Conservation (phyloP, 2,329 filamentous ascomycete genomes). For the Conoideocrella luteorostrata region DNA sequence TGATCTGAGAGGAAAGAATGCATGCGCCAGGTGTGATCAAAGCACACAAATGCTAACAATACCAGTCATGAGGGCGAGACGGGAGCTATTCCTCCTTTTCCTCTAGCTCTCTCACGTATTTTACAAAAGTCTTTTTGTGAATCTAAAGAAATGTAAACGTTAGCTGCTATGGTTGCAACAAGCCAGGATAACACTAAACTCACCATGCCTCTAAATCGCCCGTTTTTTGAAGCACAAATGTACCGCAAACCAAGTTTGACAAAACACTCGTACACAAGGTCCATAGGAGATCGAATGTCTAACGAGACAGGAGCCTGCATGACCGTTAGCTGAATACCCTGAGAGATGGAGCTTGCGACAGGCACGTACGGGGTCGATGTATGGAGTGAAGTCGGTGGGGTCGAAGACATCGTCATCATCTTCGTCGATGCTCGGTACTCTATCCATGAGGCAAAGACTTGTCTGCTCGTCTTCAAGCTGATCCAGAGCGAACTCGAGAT, state of each 20-base stretch:
- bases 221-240: conserved; percentile 80
- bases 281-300: conserved; percentile 85
- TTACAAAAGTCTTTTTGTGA: conserved; percentile 96
- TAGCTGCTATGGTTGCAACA: conserved; percentile 8
- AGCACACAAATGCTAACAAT: no score
- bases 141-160: conserved; percentile 39
- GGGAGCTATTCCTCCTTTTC: conserved; percentile 33
- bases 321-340: conserved; percentile 11
- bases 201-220: conserved; percentile 83
- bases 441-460: conserved; percentile 75
- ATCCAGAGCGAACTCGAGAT: conserved; percentile 89
- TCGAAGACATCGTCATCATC: conserved; percentile 54
- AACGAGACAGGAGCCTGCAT: conserved; percentile 73
- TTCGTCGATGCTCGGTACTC: conserved; percentile 56
- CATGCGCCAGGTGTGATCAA: no score
- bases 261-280: conserved; percentile 94
- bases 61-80: background rate
- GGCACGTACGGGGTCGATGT: conserved; percentile 71
- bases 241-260: conserved; percentile 89
- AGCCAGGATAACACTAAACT: conserved; percentile 23
- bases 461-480: conserved; percentile 69
- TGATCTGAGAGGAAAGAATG: no score
- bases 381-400: conserved; percentile 80
- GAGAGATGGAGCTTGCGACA: no score
- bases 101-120: conserved; percentile 82